Percentiles rank a stretch among this genome's conserved stretches.
Evolutionary conservation across 2,329 filamentous ascomycete genomes (phyloP).

Genomic region (Microsporum canis): DNA sequence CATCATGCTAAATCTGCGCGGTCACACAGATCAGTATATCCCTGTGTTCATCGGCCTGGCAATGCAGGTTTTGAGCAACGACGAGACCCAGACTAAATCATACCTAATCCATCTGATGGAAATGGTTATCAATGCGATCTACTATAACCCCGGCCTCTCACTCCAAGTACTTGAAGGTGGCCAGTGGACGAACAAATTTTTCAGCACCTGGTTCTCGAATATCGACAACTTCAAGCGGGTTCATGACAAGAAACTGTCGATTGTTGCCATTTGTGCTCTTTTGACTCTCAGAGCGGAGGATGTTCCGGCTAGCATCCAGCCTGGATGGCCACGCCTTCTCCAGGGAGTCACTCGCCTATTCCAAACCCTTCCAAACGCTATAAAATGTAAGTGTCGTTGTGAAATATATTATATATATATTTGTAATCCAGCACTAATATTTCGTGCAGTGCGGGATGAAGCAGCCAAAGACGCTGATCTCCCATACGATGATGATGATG

Average conservation of each 20-base stretch:
- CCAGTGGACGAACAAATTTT: slow-evolving; percentile 97
- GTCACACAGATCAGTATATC: slow-evolving; percentile 77
- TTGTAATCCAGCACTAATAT: background rate
- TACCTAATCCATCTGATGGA: slow-evolving; percentile 96
- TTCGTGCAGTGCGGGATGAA: slow-evolving; percentile 63
- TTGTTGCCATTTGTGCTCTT: slow-evolving; percentile 80
- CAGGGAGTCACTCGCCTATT: slow-evolving; percentile 84
- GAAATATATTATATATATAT: background rate
- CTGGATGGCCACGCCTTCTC: slow-evolving; percentile 86
- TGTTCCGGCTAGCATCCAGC: slow-evolving; percentile 83
- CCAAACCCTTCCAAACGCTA: slow-evolving; percentile 73
- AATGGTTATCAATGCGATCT: slow-evolving; percentile 95
- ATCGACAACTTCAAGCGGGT: slow-evolving; percentile 89
- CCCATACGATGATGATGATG: slow-evolving; percentile 58
- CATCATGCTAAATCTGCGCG: slow-evolving; percentile 89
- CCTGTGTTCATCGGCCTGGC: slow-evolving; percentile 80
- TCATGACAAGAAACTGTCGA: slow-evolving; percentile 97
- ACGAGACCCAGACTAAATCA: slow-evolving; percentile 77
- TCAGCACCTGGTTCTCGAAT: slow-evolving; percentile 93
- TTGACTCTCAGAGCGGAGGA: slow-evolving; percentile 68
- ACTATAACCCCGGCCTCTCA: slow-evolving; percentile 84
- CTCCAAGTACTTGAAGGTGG: slow-evolving; percentile 82
- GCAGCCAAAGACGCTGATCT: slow-evolving; percentile 81
- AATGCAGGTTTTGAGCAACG: slow-evolving; percentile 63
- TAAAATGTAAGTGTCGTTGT: slow-evolving; percentile 57